Conservation (phyloP, 306 rosid species). For the Hippophae gyantsensis region DNA sequence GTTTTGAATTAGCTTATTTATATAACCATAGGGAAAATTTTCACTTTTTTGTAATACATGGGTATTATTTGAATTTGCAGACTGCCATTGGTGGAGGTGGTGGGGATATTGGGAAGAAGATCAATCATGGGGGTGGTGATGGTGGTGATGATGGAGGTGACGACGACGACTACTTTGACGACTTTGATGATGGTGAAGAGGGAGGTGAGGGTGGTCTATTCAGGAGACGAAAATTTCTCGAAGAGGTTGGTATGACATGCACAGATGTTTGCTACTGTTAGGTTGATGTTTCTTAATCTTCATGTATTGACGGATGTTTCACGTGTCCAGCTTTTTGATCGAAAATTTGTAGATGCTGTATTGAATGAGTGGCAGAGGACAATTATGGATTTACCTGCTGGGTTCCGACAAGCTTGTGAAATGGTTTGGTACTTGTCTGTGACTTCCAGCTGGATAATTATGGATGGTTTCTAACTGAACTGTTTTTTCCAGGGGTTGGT, state of each 20-base stretch:
- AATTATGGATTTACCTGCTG: conserved; percentile 95
- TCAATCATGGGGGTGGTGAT: conserved; percentile 89
- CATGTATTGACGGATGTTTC: conserved; percentile 19
- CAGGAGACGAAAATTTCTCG: conserved; percentile 70
- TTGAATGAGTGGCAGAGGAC: conserved; percentile 93
- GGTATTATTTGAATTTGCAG: conserved; percentile 33
- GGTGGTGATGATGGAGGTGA: conserved; percentile 93
- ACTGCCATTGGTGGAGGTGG: conserved; percentile 87
- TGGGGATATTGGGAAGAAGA: conserved; percentile 81
- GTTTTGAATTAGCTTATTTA: too few species aligned
- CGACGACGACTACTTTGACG: conserved; percentile 94
- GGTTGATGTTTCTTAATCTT: conserved; percentile 8
- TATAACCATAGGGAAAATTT: not conserved
- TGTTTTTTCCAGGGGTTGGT: conserved; percentile 67
- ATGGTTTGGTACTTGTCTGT: conserved; percentile 43
- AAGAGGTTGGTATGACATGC: conserved; percentile 56
- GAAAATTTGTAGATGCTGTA: conserved; percentile 88
- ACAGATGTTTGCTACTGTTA: conserved; percentile 9
- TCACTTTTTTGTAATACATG: not conserved
- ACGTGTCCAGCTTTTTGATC: conserved; percentile 72
- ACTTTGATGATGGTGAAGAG: conserved; percentile 92
- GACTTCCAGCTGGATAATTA: conserved; percentile 18
- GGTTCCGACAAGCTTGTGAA: conserved; percentile 95
- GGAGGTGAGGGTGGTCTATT: conserved; percentile 96
- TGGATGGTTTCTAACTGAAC: conserved; percentile 26